These are phyloP conservation scores for Porphyra umbilicalis DNA, from an alignment of 31 red algal genomes.

Conservation along the genomic window DNA sequence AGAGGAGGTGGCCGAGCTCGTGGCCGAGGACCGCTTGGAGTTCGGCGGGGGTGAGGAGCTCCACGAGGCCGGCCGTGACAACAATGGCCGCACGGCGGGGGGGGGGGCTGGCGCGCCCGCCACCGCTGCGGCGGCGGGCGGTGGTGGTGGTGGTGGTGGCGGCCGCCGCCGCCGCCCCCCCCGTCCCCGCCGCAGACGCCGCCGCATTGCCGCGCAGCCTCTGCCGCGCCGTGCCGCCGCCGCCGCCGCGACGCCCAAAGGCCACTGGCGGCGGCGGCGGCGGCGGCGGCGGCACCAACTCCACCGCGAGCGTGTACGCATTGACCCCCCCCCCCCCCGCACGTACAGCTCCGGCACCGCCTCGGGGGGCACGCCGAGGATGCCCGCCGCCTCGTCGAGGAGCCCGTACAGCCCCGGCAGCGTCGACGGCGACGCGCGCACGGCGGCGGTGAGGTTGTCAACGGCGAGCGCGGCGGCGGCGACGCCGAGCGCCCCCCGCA, in stretches of 20 bases:
- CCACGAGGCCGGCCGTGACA: constrained; percentile 79
- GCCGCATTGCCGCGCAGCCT: neutral
- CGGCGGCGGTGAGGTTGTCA: constrained; percentile 80
- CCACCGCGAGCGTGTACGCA: constrained; percentile 93
- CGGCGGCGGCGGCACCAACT: constrained; percentile 1
- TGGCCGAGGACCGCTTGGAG: constrained; percentile 88
- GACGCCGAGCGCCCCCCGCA: constrained; percentile 33
- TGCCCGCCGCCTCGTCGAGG: constrained; percentile 55
- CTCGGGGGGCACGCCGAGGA: constrained; percentile 35
- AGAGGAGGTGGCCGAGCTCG: constrained; percentile 94
- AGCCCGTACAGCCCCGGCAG: constrained; percentile 64
- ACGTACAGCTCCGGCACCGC: constrained; percentile 81
- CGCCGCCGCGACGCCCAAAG: neutral
- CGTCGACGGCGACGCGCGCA: constrained; percentile 60
- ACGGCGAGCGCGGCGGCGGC: constrained; percentile 70
- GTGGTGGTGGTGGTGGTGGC: neutral
- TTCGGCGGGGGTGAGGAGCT: constrained; percentile 67
- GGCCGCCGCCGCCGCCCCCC: neutral
- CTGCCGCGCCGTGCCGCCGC: neutral
- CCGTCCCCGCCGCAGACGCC: neutral
- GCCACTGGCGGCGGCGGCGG: neutral
- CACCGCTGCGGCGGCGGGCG: neutral
- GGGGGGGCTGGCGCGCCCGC: neutral
- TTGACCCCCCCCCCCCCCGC: constrained; percentile 76
- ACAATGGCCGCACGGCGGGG: constrained; percentile 86